A percentile compares a stretch with the other conserved stretches of the same genome.
These are phyloP conservation scores for Euptelea pleiosperma DNA, from an alignment of 164 flowering plant species.

Conservation along the genomic window DNA sequence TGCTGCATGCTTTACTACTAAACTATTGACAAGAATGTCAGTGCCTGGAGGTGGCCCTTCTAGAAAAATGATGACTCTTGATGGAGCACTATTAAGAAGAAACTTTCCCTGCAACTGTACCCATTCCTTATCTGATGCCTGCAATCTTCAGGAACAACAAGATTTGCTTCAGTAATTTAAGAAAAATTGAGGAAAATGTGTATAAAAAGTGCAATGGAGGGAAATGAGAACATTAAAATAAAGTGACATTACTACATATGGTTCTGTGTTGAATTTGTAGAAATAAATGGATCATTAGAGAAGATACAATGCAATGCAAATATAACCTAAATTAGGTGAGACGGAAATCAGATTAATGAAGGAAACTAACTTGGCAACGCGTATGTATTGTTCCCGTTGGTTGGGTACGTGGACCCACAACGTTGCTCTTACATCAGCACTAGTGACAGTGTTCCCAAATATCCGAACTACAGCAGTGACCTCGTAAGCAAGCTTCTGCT, in stretches of 20 bases:
- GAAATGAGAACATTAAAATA: neutral
- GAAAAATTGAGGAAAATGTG: too few species aligned
- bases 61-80: slow-evolving; percentile 60
- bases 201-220: neutral
- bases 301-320: too few species aligned
- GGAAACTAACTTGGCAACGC: slow-evolving; percentile 63
- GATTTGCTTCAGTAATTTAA: slow-evolving; percentile 8
- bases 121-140: slow-evolving; percentile 94
- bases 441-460: slow-evolving; percentile 56
- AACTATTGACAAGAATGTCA: slow-evolving; percentile 83
- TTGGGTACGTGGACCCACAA: slow-evolving; percentile 73
- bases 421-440: slow-evolving; percentile 60
- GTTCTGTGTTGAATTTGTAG: neutral
- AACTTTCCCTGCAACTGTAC: slow-evolving; percentile 76
- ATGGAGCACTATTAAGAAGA: slow-evolving; percentile 71
- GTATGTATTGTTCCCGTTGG: slow-evolving; percentile 75
- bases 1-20: slow-evolving; percentile 71
- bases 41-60: slow-evolving; percentile 98
- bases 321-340: neutral
- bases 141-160: slow-evolving; percentile 40
- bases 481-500: slow-evolving; percentile 77
- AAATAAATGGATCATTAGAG: neutral
- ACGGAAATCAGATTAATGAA: neutral
- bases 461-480: slow-evolving; percentile 68
- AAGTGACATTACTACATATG: too few species aligned